Conservation (phyloP, 108 stramenopile genomes). For the Cyclotella cryptica region DNA sequence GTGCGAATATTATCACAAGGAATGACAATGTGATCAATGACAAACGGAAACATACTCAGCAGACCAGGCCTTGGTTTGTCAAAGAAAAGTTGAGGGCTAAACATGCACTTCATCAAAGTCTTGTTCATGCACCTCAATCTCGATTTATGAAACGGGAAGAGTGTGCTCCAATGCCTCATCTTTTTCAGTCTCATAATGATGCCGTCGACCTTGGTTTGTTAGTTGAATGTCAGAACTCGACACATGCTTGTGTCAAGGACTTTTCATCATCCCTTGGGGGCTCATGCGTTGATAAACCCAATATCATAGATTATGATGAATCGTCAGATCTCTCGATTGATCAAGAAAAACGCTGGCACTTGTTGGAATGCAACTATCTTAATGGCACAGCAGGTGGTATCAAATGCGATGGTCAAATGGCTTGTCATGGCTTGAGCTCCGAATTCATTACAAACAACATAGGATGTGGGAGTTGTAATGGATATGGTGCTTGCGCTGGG, state of each 20-base stretch:
- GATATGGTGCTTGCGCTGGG: neutral
- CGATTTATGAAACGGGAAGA: too few relatives aligned
- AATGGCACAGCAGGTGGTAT: constrained; percentile 6
- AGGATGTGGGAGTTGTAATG: neutral
- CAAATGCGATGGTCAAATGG: neutral
- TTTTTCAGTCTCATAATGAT: too few relatives aligned
- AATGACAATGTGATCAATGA: neutral
- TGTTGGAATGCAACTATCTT: neutral
- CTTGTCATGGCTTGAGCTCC: neutral
- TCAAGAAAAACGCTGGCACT: too few relatives aligned
- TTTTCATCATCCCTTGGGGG: neutral
- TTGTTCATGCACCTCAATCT: too few relatives aligned
- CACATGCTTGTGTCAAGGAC: neutral
- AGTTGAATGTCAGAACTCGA: neutral
- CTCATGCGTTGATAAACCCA: neutral
- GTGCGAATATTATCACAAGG: neutral
- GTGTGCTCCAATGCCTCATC: neutral
- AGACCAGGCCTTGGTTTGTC: neutral
- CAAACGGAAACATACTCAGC: neutral
- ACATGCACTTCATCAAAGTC: neutral
- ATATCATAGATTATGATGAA: too few relatives aligned
- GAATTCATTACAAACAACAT: too few relatives aligned
- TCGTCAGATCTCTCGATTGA: too few relatives aligned
- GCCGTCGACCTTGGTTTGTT: neutral
- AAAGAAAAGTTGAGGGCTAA: neutral